phyloP scores from a whole-genome alignment of 1,284 basidiomycete genomes.

The Microbotryum silenes-acaulis region DNA sequence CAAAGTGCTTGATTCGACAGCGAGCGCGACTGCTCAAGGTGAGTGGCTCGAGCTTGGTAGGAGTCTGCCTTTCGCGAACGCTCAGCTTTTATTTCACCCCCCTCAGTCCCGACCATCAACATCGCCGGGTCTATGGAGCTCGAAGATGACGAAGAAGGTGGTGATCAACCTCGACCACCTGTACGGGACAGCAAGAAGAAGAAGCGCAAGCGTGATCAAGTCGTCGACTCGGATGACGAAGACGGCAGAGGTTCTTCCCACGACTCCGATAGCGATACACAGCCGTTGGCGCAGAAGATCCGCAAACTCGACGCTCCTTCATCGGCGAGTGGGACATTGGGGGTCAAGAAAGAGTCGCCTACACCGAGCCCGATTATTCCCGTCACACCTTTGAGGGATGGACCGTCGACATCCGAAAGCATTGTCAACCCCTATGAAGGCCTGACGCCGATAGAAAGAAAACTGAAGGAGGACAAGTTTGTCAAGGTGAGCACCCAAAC shows the following conservation, averaged over 20 bases:
- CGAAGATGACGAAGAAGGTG: constrained; percentile 27
- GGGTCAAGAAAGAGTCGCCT: neutral
- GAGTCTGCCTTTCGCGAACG: neutral
- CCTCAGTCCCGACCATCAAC: neutral
- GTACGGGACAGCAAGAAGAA: constrained; percentile 25
- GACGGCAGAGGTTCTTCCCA: too few relatives aligned
- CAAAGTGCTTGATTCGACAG: too few relatives aligned
- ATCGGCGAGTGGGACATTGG: too few relatives aligned
- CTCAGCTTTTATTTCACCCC: neutral
- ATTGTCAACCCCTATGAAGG: neutral
- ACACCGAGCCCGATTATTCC: too few relatives aligned
- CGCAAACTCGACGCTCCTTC: constrained; percentile 14
- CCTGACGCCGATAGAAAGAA: constrained; percentile 5
- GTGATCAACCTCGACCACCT: constrained; percentile 13
- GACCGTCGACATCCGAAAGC: too few relatives aligned
- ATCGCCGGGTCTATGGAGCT: constrained; percentile 11
- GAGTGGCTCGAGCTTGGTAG: too few relatives aligned
- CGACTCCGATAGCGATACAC: too few relatives aligned
- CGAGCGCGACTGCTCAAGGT: constrained; percentile 1
- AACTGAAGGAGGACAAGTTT: constrained; percentile 27
- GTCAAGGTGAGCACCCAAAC: constrained; percentile 10
- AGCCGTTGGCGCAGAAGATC: constrained; percentile 5
- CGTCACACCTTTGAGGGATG: too few relatives aligned
- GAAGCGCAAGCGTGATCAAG: constrained; percentile 27
- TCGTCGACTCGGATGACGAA: constrained; percentile 24